Percentiles rank a stretch among this genome's conserved stretches.
Conservation (phyloP, 495 filamentous ascomycete genomes). For the Astrothelium subdiscretum region DNA sequence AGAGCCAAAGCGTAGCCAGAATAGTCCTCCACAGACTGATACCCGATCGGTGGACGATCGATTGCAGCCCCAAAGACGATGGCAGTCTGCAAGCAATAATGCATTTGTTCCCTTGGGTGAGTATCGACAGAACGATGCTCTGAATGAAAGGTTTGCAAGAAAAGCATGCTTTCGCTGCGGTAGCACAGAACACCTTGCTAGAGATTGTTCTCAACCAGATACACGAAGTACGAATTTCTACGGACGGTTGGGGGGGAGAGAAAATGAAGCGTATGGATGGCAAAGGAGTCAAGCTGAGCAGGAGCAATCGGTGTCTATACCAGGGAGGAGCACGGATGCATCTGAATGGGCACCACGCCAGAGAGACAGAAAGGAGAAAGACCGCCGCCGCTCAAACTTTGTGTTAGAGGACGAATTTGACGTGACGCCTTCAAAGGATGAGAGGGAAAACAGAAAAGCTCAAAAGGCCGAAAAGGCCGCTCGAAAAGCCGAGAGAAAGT, state of each 20-base stretch:
- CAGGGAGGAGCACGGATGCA: background rate
- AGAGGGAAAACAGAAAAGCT: background rate
- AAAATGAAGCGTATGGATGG: background rate
- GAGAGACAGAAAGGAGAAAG: background rate
- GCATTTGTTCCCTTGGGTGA: background rate
- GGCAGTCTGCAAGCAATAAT: background rate
- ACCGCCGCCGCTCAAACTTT: background rate
- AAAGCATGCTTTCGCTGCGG: slow-evolving; percentile 12
- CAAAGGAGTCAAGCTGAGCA: background rate
- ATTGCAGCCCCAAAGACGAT: background rate
- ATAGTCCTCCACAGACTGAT: background rate
- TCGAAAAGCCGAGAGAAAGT: slow-evolving; percentile 22
- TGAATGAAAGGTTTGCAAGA: background rate
- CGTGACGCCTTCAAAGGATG: background rate
- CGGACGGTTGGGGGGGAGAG: too few relatives aligned
- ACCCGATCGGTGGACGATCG: background rate
- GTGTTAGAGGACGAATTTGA: background rate
- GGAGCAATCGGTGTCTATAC: background rate
- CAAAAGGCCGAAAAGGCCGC: slow-evolving; percentile 3
- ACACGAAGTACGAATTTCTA: background rate
- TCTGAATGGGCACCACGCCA: background rate
- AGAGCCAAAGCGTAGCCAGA: background rate
- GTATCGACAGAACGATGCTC: background rate
- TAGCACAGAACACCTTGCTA: slow-evolving; percentile 10
- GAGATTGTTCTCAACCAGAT: slow-evolving; percentile 8